Percentiles rank a stretch among this genome's conserved stretches.
Conservation (phyloP, 164 flowering plant species). For the Saururus chinensis region DNA sequence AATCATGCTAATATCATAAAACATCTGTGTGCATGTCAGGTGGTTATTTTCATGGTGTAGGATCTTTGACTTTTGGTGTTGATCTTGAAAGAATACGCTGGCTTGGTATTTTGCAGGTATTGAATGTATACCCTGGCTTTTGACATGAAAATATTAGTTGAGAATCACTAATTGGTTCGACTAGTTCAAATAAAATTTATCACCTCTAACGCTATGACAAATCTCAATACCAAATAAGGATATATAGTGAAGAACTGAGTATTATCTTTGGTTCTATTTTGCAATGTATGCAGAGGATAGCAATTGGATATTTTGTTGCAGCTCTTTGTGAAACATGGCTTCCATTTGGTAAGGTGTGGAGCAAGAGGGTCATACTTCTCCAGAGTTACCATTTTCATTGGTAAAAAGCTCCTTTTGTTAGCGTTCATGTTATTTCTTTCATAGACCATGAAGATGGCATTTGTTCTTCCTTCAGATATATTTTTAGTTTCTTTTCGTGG, state of each 20-base stretch:
- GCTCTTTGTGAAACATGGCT: slow-evolving; percentile 73
- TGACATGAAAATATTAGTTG: background rate
- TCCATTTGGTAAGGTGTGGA: slow-evolving; percentile 15
- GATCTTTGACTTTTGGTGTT: slow-evolving; percentile 63
- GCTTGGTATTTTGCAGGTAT: slow-evolving; percentile 70
- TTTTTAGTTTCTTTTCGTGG: background rate
- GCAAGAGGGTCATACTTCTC: slow-evolving; percentile 7
- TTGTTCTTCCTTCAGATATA: background rate
- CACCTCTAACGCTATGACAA: background rate
- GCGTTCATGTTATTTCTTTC: background rate
- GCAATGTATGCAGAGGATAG: slow-evolving; percentile 42
- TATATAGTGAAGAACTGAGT: background rate
- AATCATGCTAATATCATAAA: background rate
- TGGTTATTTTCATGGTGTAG: slow-evolving; percentile 63
- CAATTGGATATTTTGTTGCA: slow-evolving; percentile 50
- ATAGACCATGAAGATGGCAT: too few relatives aligned
- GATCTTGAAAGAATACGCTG: slow-evolving; percentile 48
- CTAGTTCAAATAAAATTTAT: too few relatives aligned
- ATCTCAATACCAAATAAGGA: background rate
- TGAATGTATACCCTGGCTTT: too few relatives aligned
- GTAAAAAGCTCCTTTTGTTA: slow-evolving; percentile 15
- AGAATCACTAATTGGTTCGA: too few relatives aligned
- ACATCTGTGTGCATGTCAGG: slow-evolving; percentile 29
- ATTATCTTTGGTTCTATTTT: slow-evolving; percentile 3
- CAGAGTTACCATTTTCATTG: slow-evolving; percentile 39